These are phyloP conservation scores for Trichosporon sp. DNA, from an alignment of 1,284 basidiomycete genomes.

Conservation along the genomic window DNA sequence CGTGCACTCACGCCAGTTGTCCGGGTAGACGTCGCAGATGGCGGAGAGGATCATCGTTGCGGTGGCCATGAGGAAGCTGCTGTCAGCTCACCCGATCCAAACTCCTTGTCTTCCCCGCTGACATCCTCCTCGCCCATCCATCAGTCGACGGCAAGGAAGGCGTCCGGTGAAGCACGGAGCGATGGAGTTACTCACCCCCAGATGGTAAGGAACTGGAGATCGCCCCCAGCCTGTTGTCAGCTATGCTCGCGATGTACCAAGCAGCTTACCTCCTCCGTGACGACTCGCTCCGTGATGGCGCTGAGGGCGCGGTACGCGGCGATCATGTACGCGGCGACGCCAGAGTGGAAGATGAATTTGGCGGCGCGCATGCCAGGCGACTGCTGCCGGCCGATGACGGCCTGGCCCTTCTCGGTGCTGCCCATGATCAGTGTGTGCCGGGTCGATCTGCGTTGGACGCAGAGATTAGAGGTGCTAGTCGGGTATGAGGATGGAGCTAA, in stretches of 20 bases:
- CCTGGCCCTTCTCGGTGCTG: neutral
- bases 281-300: slow-evolving; percentile 18
- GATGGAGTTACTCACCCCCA: slow-evolving; percentile 63
- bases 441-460: neutral
- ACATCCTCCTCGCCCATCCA: no score
- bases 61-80: slow-evolving; percentile 62
- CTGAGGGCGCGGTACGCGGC: slow-evolving; percentile 21
- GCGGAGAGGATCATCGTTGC: slow-evolving; percentile 63
- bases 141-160: no score
- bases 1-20: slow-evolving; percentile 56
- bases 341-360: slow-evolving; percentile 44
- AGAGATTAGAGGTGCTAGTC: no score
- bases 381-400: neutral
- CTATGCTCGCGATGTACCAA: neutral
- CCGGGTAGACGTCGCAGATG: slow-evolving; percentile 62
- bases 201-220: slow-evolving; percentile 73
- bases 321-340: slow-evolving; percentile 48
- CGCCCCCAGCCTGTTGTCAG: slow-evolving; percentile 60
- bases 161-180: neutral
- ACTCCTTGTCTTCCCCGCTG: no score
- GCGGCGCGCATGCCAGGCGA: slow-evolving; percentile 5
- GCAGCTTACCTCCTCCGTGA: neutral
- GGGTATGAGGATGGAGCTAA: neutral
- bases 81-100: neutral
- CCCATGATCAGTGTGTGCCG: neutral